Percentiles rank a stretch among this genome's conserved stretches.
phyloP scores from a whole-genome alignment of 768 basidiomycete species.

The Vararia minispora region DNA sequence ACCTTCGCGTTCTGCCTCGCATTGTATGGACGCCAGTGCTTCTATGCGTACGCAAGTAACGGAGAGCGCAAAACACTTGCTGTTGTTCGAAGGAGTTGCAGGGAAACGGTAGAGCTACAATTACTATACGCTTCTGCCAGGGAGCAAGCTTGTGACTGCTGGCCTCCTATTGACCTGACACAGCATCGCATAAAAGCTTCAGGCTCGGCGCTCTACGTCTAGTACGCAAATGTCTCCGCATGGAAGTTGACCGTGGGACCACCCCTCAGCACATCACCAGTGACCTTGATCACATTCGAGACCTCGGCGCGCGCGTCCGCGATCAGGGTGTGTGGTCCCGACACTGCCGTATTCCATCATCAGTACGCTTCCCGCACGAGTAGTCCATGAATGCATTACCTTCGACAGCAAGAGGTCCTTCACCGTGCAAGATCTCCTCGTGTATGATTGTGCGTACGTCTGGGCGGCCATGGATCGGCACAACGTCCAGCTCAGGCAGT shows the following conservation, averaged over 20 bases:
- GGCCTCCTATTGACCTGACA: no score
- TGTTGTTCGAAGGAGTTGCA: no score
- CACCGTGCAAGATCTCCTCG: slow-evolving; percentile 14
- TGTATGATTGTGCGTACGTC: slow-evolving; percentile 17
- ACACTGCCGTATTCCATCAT: slow-evolving; percentile 13
- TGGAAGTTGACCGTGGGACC: slow-evolving; percentile 11
- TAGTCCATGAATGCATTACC: slow-evolving; percentile 11
- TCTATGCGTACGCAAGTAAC: no score
- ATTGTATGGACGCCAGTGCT: no score
- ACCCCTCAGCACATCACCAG: slow-evolving; percentile 7
- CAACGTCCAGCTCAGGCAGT: slow-evolving; percentile 4
- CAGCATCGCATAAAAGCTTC: no score
- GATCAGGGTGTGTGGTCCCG: slow-evolving; percentile 15
- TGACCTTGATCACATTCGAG: not conserved
- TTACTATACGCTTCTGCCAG: no score
- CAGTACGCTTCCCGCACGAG: no score
- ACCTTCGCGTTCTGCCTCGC: no score
- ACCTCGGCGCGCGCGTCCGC: slow-evolving; percentile 13
- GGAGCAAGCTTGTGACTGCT: no score
- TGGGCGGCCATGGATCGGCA: slow-evolving; percentile 15
- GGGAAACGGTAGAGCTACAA: no score
- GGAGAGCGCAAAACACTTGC: no score
- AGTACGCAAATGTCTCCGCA: slow-evolving; percentile 12
- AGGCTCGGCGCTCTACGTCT: no score
- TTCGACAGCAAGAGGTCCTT: slow-evolving; percentile 22